These are phyloP conservation scores for Ophiosphaerella herpotricha DNA, from an alignment of 2,329 filamentous ascomycete genomes.

Conservation along the genomic window DNA sequence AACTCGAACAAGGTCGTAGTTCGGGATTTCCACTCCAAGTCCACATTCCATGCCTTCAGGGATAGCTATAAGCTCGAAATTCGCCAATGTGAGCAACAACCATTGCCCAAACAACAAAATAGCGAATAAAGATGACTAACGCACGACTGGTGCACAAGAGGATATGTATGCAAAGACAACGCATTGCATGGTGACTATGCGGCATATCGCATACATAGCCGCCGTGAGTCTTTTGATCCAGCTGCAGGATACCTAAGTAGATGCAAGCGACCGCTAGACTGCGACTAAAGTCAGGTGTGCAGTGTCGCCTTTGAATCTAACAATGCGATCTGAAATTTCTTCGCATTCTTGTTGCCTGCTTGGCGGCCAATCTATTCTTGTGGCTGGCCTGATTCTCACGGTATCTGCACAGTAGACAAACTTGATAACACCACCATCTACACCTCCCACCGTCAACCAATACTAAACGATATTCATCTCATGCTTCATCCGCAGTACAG, in stretches of 20 bases:
- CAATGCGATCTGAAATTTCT: not conserved
- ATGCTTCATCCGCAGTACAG: not conserved
- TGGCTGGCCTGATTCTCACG: constrained; percentile 1
- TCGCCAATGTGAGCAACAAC: not conserved
- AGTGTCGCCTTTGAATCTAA: not conserved
- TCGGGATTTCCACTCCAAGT: not conserved
- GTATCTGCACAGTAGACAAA: not conserved
- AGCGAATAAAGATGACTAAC: too few species aligned
- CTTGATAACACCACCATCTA: not conserved
- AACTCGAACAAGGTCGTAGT: not conserved
- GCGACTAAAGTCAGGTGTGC: constrained; percentile 8
- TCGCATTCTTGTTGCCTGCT: constrained; percentile 4
- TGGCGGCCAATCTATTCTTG: not conserved
- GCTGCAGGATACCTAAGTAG: constrained; percentile 16
- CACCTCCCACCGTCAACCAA: constrained; percentile 3
- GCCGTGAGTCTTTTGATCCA: constrained; percentile 16
- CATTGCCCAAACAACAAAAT: not conserved
- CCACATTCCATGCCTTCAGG: not conserved
- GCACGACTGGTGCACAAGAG: not conserved
- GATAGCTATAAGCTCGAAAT: too few species aligned
- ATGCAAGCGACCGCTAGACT: constrained; percentile 21
- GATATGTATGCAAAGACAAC: constrained; percentile 10
- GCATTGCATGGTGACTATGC: constrained; percentile 29
- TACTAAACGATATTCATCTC: not conserved
- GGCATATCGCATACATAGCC: constrained; percentile 32